Conservation (phyloP, 1,139 yeast species). For the Suhomyces taliae region DNA sequence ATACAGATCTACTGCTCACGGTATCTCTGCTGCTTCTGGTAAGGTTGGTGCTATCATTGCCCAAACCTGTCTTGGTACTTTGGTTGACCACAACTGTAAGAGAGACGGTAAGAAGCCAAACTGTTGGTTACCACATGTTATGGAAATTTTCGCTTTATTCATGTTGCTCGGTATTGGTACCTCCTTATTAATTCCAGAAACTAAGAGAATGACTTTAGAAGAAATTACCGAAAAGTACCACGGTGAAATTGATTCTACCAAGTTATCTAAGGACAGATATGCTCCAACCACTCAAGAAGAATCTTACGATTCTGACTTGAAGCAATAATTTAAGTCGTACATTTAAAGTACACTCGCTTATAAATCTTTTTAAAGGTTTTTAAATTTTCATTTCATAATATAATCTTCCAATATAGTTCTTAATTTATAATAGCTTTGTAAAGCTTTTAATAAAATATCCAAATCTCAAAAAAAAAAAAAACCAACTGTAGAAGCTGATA, state of each 20-base stretch:
- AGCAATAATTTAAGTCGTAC: conserved; percentile 7
- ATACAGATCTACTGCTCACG: conserved; percentile 98
- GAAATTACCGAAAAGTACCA: conserved; percentile 75
- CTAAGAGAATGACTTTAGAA: conserved; percentile 86
- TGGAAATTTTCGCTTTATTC: conserved; percentile 90
- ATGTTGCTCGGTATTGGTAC: conserved; percentile 75
- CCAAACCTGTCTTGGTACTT: conserved; percentile 84
- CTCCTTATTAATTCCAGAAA: conserved; percentile 77
- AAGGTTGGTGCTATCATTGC: conserved; percentile 97
- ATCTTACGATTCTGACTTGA: conserved; percentile 19
- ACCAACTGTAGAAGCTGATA: too few species aligned
- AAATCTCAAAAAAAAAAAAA: background rate
- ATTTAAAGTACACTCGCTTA: background rate
- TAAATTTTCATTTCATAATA: conserved; percentile 2
- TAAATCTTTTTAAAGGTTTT: background rate
- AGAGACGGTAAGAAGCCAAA: conserved; percentile 41
- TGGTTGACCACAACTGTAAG: conserved; percentile 74
- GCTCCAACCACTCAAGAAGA: conserved; percentile 16
- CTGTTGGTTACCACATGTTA: conserved; percentile 87
- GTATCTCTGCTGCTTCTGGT: conserved; percentile 95
- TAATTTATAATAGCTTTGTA: background rate
- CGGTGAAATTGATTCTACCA: conserved; percentile 63
- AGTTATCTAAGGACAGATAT: conserved; percentile 19
- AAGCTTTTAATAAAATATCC: background rate
- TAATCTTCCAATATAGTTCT: background rate